A percentile compares a stretch with the other conserved stretches of the same genome.
Evolutionary conservation across 1,284 basidiomycete species (phyloP).

Genomic region (Golubevia sp.): DNA sequence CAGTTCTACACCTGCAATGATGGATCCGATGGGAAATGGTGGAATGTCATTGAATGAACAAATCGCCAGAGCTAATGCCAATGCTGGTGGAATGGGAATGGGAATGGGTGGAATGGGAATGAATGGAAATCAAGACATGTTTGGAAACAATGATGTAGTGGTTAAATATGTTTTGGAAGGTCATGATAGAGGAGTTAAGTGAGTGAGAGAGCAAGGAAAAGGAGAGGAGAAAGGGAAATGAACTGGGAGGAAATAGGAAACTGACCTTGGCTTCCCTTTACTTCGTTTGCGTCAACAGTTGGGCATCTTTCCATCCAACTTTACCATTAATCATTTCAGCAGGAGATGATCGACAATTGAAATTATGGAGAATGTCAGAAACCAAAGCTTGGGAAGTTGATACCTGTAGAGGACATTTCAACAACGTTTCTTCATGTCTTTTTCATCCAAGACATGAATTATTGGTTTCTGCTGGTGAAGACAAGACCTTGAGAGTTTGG

Average conservation of each 20-base stretch:
- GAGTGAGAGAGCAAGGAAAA: too few relatives aligned
- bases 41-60: conserved; percentile 58
- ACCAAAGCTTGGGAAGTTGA: conserved; percentile 61
- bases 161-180: conserved; percentile 61
- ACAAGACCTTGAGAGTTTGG: conserved; percentile 62
- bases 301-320: conserved; percentile 60
- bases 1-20: conserved; percentile 21
- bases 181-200: conserved; percentile 58
- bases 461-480: conserved; percentile 57
- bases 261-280: background rate
- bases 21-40: background rate
- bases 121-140: conserved; percentile 38
- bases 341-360: conserved; percentile 59
- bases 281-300: conserved; percentile 12
- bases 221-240: background rate
- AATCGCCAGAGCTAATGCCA: conserved; percentile 55
- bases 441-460: conserved; percentile 60
- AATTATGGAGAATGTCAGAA: conserved; percentile 61
- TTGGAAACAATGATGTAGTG: conserved; percentile 59
- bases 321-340: conserved; percentile 60
- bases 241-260: background rate
- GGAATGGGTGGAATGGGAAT: background rate
- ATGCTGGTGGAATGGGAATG: conserved; percentile 1
- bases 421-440: conserved; percentile 57
- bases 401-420: conserved; percentile 61